A percentile compares a stretch with the other conserved stretches of the same genome.
Evolutionary conservation across 805 yeast genomes (phyloP).

Genomic region (Metschnikowia santaceciliae): DNA sequence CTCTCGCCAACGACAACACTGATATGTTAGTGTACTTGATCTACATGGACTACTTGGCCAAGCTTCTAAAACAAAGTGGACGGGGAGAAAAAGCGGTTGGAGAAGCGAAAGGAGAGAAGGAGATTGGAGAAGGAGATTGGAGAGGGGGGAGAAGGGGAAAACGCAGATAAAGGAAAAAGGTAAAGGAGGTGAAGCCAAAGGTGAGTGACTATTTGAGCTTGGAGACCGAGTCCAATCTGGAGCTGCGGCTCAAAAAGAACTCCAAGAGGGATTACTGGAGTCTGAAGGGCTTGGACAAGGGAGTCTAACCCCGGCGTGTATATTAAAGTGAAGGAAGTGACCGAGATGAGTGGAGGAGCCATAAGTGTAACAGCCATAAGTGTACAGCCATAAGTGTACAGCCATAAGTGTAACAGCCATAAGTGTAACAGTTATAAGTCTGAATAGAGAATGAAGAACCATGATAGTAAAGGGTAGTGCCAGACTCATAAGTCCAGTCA

Average conservation of each 20-base stretch:
- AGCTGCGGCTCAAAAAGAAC: constrained; percentile 27
- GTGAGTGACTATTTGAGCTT: constrained; percentile 24
- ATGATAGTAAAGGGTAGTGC: too few species aligned
- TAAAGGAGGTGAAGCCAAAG: background rate
- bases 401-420: too few species aligned
- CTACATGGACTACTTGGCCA: constrained; percentile 44
- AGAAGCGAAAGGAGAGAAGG: background rate
- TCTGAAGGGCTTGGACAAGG: constrained; percentile 36
- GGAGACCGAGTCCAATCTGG: constrained; percentile 17
- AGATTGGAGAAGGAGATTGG: background rate
- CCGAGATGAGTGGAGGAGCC: too few species aligned
- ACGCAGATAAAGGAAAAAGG: background rate
- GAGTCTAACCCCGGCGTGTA: background rate
- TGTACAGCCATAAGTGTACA: too few species aligned
- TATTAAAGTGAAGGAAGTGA: background rate
- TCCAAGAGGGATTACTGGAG: constrained; percentile 38
- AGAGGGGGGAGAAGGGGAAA: background rate
- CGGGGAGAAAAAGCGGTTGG: constrained; percentile 21
- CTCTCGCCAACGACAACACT: constrained; percentile 31
- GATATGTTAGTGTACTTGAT: constrained; percentile 45
- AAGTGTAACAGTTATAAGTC: too few species aligned
- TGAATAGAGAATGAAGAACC: too few species aligned
- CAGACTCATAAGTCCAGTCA: too few species aligned
- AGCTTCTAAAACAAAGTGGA: constrained; percentile 32
- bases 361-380: too few species aligned